These are phyloP conservation scores for Russula emetica DNA, from an alignment of 768 basidiomycete genomes.

Conservation along the genomic window DNA sequence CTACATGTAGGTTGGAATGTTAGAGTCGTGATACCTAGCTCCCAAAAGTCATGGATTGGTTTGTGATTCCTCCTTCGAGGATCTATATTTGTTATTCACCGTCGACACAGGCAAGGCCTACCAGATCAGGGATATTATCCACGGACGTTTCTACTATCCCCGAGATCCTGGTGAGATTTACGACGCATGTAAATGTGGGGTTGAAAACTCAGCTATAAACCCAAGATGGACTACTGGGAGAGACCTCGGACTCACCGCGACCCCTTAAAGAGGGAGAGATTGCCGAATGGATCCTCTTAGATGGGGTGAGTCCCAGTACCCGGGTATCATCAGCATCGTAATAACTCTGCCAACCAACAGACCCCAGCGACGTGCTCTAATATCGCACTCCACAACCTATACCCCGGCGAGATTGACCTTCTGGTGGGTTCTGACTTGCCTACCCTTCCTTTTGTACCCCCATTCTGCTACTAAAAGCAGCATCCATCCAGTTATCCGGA, in stretches of 20 bases:
- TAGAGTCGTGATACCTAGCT: conserved; percentile 72
- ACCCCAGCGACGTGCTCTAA: conserved; percentile 92
- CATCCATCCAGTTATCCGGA: conserved; percentile 60
- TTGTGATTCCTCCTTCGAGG: conserved; percentile 24
- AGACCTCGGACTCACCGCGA: conserved; percentile 55
- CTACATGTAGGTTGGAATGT: conserved; percentile 62
- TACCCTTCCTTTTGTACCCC: neutral
- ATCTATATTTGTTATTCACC: conserved; percentile 5
- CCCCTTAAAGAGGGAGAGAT: conserved; percentile 72
- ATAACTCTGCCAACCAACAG: conserved; percentile 36
- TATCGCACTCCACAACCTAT: conserved; percentile 85
- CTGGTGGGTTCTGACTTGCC: conserved; percentile 48
- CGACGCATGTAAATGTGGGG: neutral
- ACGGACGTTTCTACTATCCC: conserved; percentile 76
- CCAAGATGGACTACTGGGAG: conserved; percentile 58
- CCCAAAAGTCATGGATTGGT: conserved; percentile 91
- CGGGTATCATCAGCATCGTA: neutral
- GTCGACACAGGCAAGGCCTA: conserved; percentile 63
- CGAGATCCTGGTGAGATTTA: conserved; percentile 44
- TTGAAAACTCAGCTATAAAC: neutral
- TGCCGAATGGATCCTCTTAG: conserved; percentile 88
- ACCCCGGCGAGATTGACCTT: conserved; percentile 82
- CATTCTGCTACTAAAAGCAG: neutral
- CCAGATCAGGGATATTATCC: conserved; percentile 68
- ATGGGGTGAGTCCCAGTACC: conserved; percentile 53